Evolutionary conservation across 768 basidiomycete species (phyloP).

Genomic region (Suillus variegatus): DNA sequence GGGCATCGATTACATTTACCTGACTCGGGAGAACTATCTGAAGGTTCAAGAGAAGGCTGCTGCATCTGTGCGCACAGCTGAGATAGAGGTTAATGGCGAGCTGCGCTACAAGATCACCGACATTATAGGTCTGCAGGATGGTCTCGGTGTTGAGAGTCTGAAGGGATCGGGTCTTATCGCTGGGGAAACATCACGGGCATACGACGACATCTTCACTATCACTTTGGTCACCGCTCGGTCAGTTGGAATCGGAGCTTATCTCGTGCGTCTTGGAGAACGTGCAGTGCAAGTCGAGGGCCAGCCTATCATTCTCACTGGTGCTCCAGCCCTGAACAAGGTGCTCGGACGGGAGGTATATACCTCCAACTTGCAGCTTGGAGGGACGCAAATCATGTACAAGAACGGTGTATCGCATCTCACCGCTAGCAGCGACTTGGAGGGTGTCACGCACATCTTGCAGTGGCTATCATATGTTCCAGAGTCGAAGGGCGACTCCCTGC

Average conservation of each 20-base stretch:
- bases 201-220: slow-evolving; percentile 99
- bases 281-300: slow-evolving; percentile 99
- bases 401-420: slow-evolving; percentile 98
- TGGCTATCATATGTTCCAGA: slow-evolving; percentile 96
- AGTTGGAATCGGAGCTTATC: slow-evolving; percentile 98
- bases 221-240: slow-evolving; percentile 98
- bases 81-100: slow-evolving; percentile 87
- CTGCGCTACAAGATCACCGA: slow-evolving; percentile 92
- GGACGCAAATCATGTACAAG: slow-evolving; percentile 99
- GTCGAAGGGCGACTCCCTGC: slow-evolving; percentile 75
- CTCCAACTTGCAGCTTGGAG: slow-evolving; percentile 96
- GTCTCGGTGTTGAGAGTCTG: slow-evolving; percentile 94
- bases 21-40: slow-evolving; percentile 88
- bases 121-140: slow-evolving; percentile 96
- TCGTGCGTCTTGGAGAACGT: slow-evolving; percentile 95
- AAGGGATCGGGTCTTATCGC: slow-evolving; percentile 98
- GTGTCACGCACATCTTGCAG: slow-evolving; percentile 89
- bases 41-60: slow-evolving; percentile 86
- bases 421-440: slow-evolving; percentile 93
- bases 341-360: slow-evolving; percentile 99
- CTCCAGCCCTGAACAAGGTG: slow-evolving; percentile 96
- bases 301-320: slow-evolving; percentile 98
- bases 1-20: slow-evolving; percentile 94
- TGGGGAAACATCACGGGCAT: slow-evolving; percentile 96
- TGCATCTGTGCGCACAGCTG: slow-evolving; percentile 74